Evolutionary conservation across 2,329 filamentous ascomycete genomes (phyloP), one percentile per base, ranked within the genome.

Genomic region (Coniella vitis): DNA sequence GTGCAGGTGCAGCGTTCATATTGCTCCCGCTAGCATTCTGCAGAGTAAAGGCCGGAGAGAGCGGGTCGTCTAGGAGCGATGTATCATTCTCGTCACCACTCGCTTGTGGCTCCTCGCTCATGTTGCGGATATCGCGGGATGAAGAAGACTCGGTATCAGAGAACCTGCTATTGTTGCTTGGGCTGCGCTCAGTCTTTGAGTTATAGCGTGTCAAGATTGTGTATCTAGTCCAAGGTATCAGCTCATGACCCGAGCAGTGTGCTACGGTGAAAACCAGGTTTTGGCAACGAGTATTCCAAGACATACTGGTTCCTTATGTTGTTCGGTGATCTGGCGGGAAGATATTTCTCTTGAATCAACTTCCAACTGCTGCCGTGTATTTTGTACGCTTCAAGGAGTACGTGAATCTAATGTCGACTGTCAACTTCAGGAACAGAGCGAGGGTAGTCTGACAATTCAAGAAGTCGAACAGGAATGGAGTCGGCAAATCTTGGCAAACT

Each of bases 271-370:
- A n/a, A n/a, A n/a, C n/a, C n/a, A n/a, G n/a, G n/a, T n/a, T n/a
- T n/a, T n/a, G n/a, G n/a, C n/a, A n/a, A n/a, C n/a, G n/a, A n/a
- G n/a, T n/a, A n/a, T n/a, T n/a, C n/a, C n/a, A 17, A 7, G 29
- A 42, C 40, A n/a, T 42, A 25, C 40, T 42, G 40, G 29, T 42
- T 42, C 9, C 40, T 34, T 22, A 42, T 42, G 25, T 42, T 42
- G 40, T 42, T 42, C n/a, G 40, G 22, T n/a, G 40, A 42, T 21
- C 40, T 42, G 9, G 40, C 17, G 12, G 40, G 40, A 29, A 42
- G 40, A 20, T 42, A 42, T 20, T 17, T 42, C 16, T 42, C 40
- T 34, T 42, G 40, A 19, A 42, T 42, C 40, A 42, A 17, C 17
- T 42, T 42, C 40, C 40, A 42, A 29, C 40, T 42, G 12, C 40